Base-by-base conservation (phyloP, 495 filamentous ascomycete genomes). In the Pyronema omphalodes region DNA sequence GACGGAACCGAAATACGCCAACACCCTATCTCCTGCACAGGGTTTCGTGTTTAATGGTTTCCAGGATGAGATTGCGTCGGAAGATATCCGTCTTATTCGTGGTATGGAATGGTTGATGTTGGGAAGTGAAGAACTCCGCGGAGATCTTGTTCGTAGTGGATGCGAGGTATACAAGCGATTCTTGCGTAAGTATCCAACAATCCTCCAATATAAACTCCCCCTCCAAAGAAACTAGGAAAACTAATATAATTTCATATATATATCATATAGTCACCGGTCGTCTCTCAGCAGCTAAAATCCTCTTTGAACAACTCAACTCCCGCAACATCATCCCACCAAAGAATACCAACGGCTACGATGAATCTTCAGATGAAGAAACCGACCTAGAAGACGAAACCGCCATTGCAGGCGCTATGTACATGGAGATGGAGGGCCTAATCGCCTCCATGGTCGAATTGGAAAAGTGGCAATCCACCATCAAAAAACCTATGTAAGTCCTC, bases 31-130 rank as follows among this genome's bases (percentile, higher is more conserved):
- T 40, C 11, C 34, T 29, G 40, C 33, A 33, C 54, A 23, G 19
- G 51, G 7, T 5, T 46, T 23, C 4, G 29, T 71, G 36, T 60
- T 78, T 18, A 68, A 70, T 9, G 68, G 75, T 18, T 71, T 80
- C 36, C 66, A 84, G 46, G 76, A 86, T 35, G 74, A 74, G 33
- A 71, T 89, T 2, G 73, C 78, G 60, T 73, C 75, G 46, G 76
- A 77, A 49, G 86, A 94, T 55, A 76, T 83, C 46, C 69, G 75
- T 41, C 69, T 94, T 54, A 86, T 95, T 48, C 75, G 81, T 37
- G 78, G 81, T 52, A 66, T 94, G 53, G 84, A 93, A 60, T 98
- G 91, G 91, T 81, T 86, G 63, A 67, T 84, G 55, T 69, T 82
- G 44, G 71, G 86, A 11, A 71, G 86, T n/a, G 79, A 83, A 23